These are phyloP conservation scores for Tolypocladium sp. DNA, from an alignment of 2,329 filamentous ascomycete species.

Conservation along the genomic window DNA sequence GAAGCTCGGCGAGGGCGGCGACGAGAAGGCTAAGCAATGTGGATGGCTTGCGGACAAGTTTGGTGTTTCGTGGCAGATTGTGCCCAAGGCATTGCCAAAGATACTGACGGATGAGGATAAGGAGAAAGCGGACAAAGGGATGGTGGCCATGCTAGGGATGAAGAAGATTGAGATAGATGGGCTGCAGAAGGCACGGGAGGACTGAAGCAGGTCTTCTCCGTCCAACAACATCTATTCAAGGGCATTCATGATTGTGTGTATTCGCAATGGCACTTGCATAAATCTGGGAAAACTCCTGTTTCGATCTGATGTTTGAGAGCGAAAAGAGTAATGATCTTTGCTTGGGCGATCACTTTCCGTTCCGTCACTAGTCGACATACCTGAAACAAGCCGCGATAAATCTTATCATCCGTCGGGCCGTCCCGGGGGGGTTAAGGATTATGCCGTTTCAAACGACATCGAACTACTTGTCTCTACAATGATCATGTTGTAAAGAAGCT, in stretches of 20 bases:
- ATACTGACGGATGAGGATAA: conserved; percentile 23
- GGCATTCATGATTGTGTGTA: too few relatives aligned
- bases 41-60: conserved; percentile 37
- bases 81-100: conserved; percentile 26
- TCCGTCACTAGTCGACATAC: too few relatives aligned
- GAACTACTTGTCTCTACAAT: neutral
- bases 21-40: conserved; percentile 26
- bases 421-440: neutral
- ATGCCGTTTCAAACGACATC: neutral
- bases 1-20: conserved; percentile 23
- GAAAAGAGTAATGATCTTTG: too few relatives aligned
- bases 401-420: neutral
- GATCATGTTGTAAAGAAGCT: neutral
- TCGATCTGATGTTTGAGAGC: too few relatives aligned
- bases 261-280: neutral
- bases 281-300: too few relatives aligned
- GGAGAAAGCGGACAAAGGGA: conserved; percentile 20
- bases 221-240: too few relatives aligned
- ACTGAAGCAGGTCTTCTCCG: too few relatives aligned
- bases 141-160: conserved; percentile 29
- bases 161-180: conserved; percentile 31
- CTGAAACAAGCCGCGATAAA: neutral
- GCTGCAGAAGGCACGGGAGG: conserved; percentile 20
- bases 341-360: too few relatives aligned
- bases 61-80: conserved; percentile 37